A percentile compares a stretch with the other conserved stretches of the same genome.
These are phyloP conservation scores for Ophiocordyceps robertsii DNA, from an alignment of 2,329 filamentous ascomycete genomes.

Conservation along the genomic window DNA sequence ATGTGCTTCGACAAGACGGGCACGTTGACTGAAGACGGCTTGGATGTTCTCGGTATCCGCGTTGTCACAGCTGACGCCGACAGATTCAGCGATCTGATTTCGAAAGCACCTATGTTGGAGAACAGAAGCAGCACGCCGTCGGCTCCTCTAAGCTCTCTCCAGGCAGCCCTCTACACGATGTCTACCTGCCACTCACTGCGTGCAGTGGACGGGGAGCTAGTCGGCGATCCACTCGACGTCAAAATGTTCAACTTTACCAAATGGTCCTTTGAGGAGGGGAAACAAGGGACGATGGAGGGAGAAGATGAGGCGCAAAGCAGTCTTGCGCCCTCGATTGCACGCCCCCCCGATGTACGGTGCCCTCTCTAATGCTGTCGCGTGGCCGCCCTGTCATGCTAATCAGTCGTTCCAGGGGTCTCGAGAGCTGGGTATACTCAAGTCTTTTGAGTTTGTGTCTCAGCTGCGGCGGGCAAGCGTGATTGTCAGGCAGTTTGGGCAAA, in stretches of 20 bases:
- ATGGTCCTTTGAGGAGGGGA: constrained; percentile 86
- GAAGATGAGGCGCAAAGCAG: constrained; percentile 64
- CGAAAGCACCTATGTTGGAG: constrained; percentile 25
- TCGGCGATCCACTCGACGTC: constrained; percentile 87
- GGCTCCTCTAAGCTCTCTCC: constrained; percentile 16
- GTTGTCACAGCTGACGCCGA: constrained; percentile 52
- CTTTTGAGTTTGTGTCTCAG: constrained; percentile 91
- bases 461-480: constrained; percentile 86
- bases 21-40: constrained; percentile 90
- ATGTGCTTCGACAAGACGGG: constrained; percentile 99
- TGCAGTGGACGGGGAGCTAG: constrained; percentile 72
- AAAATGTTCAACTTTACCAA: constrained; percentile 98
- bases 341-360: constrained; percentile 47
- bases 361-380: neutral
- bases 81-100: constrained; percentile 64
- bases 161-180: constrained; percentile 79
- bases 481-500: constrained; percentile 74
- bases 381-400: neutral
- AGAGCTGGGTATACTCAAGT: constrained; percentile 80
- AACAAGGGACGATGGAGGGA: constrained; percentile 47
- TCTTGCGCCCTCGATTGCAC: constrained; percentile 76
- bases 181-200: constrained; percentile 91
- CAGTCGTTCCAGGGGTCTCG: constrained; percentile 34
- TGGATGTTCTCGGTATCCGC: constrained; percentile 83
- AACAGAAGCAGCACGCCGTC: neutral